Conservation (phyloP, 2,329 filamentous ascomycete genomes). For the Ceratocystis diversiconidia region DNA sequence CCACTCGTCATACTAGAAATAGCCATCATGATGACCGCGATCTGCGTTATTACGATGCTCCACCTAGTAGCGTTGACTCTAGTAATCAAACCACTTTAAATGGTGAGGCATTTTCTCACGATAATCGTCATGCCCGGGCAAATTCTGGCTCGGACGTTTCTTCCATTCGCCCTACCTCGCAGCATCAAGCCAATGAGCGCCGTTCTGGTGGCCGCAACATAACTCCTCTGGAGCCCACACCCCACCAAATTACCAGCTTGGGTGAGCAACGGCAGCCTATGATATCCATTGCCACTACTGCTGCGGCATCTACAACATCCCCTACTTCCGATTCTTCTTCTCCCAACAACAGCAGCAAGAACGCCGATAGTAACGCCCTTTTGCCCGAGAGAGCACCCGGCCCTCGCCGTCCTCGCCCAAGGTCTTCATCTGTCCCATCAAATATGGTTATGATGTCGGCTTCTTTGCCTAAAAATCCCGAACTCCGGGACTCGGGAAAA, state of each 20-base stretch:
- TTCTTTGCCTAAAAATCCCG: conserved; percentile 19
- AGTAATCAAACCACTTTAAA: not conserved
- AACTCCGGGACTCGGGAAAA: conserved; percentile 40
- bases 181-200: conserved; percentile 2
- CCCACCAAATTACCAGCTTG: conserved; percentile 11
- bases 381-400: conserved; percentile 5
- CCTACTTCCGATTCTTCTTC: not conserved
- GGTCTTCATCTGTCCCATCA: conserved; percentile 26
- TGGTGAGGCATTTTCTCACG: not conserved
- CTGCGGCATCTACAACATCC: not conserved
- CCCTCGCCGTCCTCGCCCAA: conserved; percentile 14
- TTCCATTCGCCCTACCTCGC: not conserved
- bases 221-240: conserved; percentile 14
- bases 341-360: not conserved
- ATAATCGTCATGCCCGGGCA: not conserved
- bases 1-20: not conserved
- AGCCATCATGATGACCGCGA: not conserved
- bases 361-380: conserved; percentile 1
- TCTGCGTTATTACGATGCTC: not conserved
- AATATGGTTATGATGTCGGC: conserved; percentile 21
- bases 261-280: conserved; percentile 8
- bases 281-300: not conserved
- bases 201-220: conserved; percentile 15
- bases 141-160: conserved; percentile 1
- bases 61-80: not conserved